Evolutionary conservation across 73 alveolate species (phyloP).

Genomic region (Strombidium stylifer): DNA sequence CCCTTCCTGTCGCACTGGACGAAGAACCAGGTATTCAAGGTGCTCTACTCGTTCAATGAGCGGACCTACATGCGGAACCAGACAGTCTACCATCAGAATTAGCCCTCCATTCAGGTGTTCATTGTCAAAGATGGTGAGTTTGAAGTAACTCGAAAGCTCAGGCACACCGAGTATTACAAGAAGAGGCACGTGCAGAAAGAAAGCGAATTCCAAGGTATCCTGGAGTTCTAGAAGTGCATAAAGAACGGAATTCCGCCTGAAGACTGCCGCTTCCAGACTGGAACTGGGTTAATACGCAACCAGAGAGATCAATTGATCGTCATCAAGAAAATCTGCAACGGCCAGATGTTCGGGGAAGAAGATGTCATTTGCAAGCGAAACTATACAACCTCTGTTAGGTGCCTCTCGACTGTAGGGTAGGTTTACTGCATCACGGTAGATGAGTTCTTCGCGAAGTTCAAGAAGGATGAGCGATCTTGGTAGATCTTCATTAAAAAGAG

Average conservation of each 20-base stretch:
- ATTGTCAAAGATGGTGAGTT: conserved; percentile 43
- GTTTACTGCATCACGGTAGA: conserved; percentile 12
- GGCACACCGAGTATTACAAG: neutral
- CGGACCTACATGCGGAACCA: conserved; percentile 6
- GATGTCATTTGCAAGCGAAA: conserved; percentile 30
- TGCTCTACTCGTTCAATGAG: conserved; percentile 38
- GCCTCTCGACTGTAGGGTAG: conserved; percentile 17
- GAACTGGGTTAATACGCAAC: conserved; percentile 13
- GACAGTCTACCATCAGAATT: conserved; percentile 28
- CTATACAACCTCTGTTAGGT: conserved; percentile 7
- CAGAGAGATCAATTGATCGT: conserved; percentile 6
- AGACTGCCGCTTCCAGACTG: neutral
- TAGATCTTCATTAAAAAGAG: conserved; percentile 7
- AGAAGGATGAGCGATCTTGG: conserved; percentile 30
- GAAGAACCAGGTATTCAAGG: conserved; percentile 2
- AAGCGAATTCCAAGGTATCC: neutral
- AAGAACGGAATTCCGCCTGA: neutral
- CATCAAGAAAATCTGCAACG: conserved; percentile 12
- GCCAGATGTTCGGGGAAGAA: conserved; percentile 50
- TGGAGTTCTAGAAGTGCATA: neutral
- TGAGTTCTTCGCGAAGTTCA: conserved; percentile 33
- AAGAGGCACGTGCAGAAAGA: neutral
- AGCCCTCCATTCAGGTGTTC: conserved; percentile 5
- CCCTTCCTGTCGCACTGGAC: conserved; percentile 39
- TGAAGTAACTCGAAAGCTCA: too few species aligned